These are phyloP conservation scores for Cladophialophora carrionii DNA, from an alignment of 2,329 filamentous ascomycete genomes.

Conservation along the genomic window DNA sequence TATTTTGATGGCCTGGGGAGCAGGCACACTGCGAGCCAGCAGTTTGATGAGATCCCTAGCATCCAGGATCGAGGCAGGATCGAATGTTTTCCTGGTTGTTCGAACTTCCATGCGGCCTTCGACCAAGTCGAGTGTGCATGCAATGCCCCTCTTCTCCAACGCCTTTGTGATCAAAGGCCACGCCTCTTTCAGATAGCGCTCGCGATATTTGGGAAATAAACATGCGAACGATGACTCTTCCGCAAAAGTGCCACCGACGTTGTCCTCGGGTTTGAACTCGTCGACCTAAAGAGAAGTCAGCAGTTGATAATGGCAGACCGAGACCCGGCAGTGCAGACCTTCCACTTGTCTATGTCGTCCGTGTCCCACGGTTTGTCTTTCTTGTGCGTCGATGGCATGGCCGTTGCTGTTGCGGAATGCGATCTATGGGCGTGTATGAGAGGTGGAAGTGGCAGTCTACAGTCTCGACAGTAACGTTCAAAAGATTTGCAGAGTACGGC, in stretches of 20 bases:
- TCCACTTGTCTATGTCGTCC: slow-evolving; percentile 97
- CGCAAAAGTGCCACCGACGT: slow-evolving; percentile 79
- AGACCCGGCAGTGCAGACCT: slow-evolving; percentile 54
- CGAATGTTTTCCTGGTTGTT: slow-evolving; percentile 87
- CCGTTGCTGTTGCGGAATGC: not conserved
- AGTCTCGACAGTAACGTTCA: not conserved
- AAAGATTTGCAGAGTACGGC: slow-evolving; percentile 7
- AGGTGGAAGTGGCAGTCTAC: not conserved
- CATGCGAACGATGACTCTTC: slow-evolving; percentile 87
- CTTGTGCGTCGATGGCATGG: slow-evolving; percentile 86
- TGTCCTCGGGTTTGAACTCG: slow-evolving; percentile 81
- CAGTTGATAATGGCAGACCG: not conserved
- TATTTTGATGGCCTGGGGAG: slow-evolving; percentile 78
- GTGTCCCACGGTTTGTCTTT: slow-evolving; percentile 94
- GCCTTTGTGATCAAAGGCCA: slow-evolving; percentile 90
- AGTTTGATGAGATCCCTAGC: slow-evolving; percentile 93
- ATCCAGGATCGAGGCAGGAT: slow-evolving; percentile 90
- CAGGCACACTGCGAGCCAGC: slow-evolving; percentile 85
- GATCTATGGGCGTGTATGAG: not conserved
- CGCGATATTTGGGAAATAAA: slow-evolving; percentile 94
- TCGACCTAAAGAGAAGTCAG: slow-evolving; percentile 62
- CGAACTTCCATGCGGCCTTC: slow-evolving; percentile 97
- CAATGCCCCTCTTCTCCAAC: slow-evolving; percentile 84
- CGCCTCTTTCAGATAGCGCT: slow-evolving; percentile 87
- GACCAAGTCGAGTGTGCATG: slow-evolving; percentile 88